These are phyloP conservation scores for Neurospora sublineolata DNA, from an alignment of 495 filamentous ascomycete genomes.

Conservation along the genomic window DNA sequence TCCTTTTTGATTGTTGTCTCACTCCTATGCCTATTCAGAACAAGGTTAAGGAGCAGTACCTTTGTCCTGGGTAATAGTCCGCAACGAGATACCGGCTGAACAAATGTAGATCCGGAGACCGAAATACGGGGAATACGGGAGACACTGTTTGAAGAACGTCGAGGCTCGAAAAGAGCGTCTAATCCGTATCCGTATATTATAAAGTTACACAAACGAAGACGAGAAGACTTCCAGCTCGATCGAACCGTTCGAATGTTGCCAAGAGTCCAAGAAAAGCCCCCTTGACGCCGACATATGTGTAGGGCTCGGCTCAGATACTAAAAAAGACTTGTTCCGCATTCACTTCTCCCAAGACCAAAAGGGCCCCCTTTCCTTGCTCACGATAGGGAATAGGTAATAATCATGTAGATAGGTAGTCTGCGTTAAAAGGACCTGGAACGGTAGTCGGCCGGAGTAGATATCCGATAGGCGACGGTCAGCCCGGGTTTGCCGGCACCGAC, in stretches of 20 bases:
- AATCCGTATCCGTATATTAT: neutral
- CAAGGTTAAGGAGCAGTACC: neutral
- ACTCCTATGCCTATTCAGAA: neutral
- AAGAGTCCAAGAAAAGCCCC: neutral
- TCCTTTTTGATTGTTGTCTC: neutral
- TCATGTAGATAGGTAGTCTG: neutral
- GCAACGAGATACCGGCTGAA: neutral
- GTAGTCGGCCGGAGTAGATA: neutral
- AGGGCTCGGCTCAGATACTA: neutral
- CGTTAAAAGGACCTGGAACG: neutral
- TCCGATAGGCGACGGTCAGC: neutral
- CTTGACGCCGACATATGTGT: neutral
- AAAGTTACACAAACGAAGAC: neutral
- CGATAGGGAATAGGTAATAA: neutral
- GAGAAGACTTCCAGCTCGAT: neutral
- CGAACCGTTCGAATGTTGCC: neutral
- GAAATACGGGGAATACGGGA: neutral
- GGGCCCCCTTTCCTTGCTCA: neutral
- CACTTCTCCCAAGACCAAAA: neutral
- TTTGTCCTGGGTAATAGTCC: neutral
- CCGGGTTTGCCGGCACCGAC: neutral
- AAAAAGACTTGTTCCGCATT: neutral
- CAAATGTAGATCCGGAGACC: neutral
- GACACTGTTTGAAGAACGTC: neutral
- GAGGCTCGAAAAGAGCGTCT: neutral